Percentiles rank a stretch among this genome's conserved stretches.
Conservation (phyloP, 768 basidiomycete genomes). For the Lactarius sp. region DNA sequence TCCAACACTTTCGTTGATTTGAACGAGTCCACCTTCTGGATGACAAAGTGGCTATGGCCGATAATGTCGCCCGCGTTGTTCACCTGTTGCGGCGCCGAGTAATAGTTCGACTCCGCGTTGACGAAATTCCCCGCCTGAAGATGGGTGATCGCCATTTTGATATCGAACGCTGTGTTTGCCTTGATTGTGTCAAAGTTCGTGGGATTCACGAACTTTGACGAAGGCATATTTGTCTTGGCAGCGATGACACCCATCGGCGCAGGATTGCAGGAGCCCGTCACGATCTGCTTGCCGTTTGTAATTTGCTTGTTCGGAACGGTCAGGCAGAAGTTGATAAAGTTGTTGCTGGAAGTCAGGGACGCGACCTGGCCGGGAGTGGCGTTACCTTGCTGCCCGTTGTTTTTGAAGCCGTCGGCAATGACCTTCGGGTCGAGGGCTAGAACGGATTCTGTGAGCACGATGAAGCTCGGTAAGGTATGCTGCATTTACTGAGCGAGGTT, state of each 20-base stretch:
- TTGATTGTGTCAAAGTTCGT: constrained; percentile 39
- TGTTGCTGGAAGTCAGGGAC: constrained; percentile 52
- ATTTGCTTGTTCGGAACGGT: constrained; percentile 33
- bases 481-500: constrained; percentile 7
- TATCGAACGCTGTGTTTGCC: constrained; percentile 41
- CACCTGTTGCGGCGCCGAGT: constrained; percentile 46
- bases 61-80: constrained; percentile 40
- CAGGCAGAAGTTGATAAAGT: constrained; percentile 60
- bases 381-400: constrained; percentile 42
- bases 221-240: constrained; percentile 41
- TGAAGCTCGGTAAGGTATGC: background rate
- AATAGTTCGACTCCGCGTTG: constrained; percentile 46
- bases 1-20: constrained; percentile 42
- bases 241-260: constrained; percentile 42
- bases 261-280: constrained; percentile 37
- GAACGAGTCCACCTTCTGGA: constrained; percentile 43
- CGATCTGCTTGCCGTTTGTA: constrained; percentile 43
- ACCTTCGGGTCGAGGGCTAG: constrained; percentile 42
- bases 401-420: constrained; percentile 42
- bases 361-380: constrained; percentile 41
- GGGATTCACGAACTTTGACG: constrained; percentile 41
- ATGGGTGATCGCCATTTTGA: constrained; percentile 37
- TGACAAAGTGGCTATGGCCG: constrained; percentile 55
- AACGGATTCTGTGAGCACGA: background rate
- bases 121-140: constrained; percentile 46